These are phyloP conservation scores for Neolentinus lepideus DNA, from an alignment of 1,284 basidiomycete species.

Conservation along the genomic window DNA sequence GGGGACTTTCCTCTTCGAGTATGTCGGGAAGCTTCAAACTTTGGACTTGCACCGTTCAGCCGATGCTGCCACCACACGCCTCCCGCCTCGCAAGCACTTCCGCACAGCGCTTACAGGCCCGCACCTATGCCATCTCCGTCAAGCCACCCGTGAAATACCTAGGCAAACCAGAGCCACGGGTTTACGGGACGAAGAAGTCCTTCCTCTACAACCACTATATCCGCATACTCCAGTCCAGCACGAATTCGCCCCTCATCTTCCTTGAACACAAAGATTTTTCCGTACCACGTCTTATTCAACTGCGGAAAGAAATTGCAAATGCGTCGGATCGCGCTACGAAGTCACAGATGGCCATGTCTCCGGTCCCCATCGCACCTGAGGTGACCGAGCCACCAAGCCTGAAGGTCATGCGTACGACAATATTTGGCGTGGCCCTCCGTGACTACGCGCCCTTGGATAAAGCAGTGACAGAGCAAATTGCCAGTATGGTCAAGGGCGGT, in stretches of 20 bases:
- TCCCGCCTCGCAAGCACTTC: not conserved
- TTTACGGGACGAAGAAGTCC: constrained; percentile 66
- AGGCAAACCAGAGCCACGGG: constrained; percentile 26
- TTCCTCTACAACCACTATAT: constrained; percentile 72
- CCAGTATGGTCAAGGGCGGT: constrained; percentile 46
- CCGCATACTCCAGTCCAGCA: constrained; percentile 48
- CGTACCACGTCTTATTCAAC: constrained; percentile 50
- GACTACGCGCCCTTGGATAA: constrained; percentile 46
- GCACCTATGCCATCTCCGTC: not conserved
- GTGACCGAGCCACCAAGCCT: constrained; percentile 38
- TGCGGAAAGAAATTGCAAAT: constrained; percentile 55
- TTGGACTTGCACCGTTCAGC: not conserved
- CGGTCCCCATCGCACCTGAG: constrained; percentile 20
- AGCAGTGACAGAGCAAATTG: constrained; percentile 39
- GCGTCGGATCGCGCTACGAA: constrained; percentile 35
- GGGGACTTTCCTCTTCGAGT: not conserved
- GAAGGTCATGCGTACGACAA: constrained; percentile 58
- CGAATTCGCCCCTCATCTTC: constrained; percentile 55
- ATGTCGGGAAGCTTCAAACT: not conserved
- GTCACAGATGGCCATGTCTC: constrained; percentile 32
- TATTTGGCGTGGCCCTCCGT: constrained; percentile 68
- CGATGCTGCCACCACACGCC: not conserved
- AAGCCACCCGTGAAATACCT: not conserved
- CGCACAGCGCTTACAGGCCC: not conserved
- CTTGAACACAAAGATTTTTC: constrained; percentile 67